These are phyloP conservation scores for Lepidium didymum DNA, from an alignment of 345 rosid genomes.

Conservation along the genomic window DNA sequence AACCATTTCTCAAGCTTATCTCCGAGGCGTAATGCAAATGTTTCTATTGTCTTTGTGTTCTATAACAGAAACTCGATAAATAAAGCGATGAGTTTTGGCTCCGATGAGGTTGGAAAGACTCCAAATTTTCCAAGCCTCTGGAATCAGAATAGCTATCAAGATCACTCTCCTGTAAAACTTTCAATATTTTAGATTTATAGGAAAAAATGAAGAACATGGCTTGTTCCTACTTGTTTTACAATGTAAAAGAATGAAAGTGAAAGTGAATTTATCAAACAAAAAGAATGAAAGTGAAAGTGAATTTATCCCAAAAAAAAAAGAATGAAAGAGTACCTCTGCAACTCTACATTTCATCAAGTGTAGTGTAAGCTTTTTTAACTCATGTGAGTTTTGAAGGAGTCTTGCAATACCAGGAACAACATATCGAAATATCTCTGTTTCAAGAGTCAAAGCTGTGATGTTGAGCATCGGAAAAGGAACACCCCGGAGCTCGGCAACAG, in stretches of 20 bases:
- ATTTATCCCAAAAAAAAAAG: background rate
- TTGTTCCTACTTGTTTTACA: background rate
- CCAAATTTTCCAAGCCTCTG: background rate
- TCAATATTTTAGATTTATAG: background rate
- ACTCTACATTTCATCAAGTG: background rate
- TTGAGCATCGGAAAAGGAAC: background rate
- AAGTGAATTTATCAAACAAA: too few species aligned
- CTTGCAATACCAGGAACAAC: conserved; percentile 4
- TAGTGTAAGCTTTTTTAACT: conserved; percentile 21
- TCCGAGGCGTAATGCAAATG: background rate
- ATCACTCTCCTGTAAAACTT: background rate
- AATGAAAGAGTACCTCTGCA: background rate
- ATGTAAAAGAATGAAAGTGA: too few species aligned
- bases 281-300: too few species aligned
- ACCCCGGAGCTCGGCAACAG: background rate
- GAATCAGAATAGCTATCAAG: background rate
- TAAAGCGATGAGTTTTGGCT: background rate
- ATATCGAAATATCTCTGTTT: background rate
- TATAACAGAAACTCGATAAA: background rate
- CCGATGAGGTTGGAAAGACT: background rate
- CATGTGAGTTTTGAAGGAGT: conserved; percentile 11
- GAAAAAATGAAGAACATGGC: background rate
- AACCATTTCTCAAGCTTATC: background rate
- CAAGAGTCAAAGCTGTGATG: background rate
- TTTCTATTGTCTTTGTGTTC: background rate